These are phyloP conservation scores for Seiridium cupressi DNA, from an alignment of 2,329 filamentous ascomycete species.

Conservation along the genomic window DNA sequence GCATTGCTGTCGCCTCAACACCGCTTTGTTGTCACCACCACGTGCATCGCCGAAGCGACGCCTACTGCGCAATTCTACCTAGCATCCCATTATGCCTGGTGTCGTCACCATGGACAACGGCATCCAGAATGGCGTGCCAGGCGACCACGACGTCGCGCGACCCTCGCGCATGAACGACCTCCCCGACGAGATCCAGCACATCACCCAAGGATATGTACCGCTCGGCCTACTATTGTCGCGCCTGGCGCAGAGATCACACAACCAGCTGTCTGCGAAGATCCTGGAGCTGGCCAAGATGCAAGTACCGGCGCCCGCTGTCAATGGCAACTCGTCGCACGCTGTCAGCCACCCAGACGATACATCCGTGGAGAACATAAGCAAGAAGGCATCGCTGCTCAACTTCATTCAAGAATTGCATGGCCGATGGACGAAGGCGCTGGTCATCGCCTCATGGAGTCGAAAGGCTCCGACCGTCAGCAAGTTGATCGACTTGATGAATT, in stretches of 20 bases:
- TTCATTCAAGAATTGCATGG: slow-evolving; percentile 79
- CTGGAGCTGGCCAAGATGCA: slow-evolving; percentile 68
- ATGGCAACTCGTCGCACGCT: slow-evolving; percentile 45
- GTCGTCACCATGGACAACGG: slow-evolving; percentile 57
- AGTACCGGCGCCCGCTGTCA: slow-evolving; percentile 48
- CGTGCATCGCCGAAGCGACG: slow-evolving; percentile 14
- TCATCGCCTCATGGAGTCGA: slow-evolving; percentile 87
- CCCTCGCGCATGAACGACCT: slow-evolving; percentile 52
- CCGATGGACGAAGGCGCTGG: slow-evolving; percentile 89
- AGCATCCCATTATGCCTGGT: slow-evolving; percentile 44
- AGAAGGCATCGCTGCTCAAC: slow-evolving; percentile 72
- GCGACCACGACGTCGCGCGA: slow-evolving; percentile 41
- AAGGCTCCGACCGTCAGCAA: slow-evolving; percentile 77
- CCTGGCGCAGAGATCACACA: slow-evolving; percentile 80
- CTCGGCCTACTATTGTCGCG: slow-evolving; percentile 74
- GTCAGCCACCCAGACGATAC: slow-evolving; percentile 48
- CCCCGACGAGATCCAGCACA: slow-evolving; percentile 65
- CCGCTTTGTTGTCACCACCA: not conserved
- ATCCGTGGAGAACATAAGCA: slow-evolving; percentile 65
- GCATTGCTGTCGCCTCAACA: not conserved
- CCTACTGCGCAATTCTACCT: slow-evolving; percentile 12
- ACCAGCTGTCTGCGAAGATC: slow-evolving; percentile 70
- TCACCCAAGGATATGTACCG: slow-evolving; percentile 73
- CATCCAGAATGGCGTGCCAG: slow-evolving; percentile 49
- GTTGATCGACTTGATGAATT: slow-evolving; percentile 81